phyloP scores from a whole-genome alignment of 495 filamentous ascomycete genomes.

The Aspergillus conjunctus region DNA sequence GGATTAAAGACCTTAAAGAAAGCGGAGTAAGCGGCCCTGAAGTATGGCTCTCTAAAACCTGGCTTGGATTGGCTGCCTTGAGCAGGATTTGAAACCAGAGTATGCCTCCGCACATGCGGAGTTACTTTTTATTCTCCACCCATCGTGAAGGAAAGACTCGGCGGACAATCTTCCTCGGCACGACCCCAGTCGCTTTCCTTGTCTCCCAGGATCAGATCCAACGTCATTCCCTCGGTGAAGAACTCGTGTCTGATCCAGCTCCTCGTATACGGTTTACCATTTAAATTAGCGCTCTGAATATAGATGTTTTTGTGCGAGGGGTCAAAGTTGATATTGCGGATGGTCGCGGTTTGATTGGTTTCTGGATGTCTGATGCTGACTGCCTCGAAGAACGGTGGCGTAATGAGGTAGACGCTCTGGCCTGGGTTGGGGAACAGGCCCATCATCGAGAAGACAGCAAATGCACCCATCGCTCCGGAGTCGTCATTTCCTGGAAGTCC shows the following conservation, averaged over 20 bases:
- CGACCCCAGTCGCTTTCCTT: constrained; percentile 72
- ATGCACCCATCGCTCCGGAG: constrained; percentile 61
- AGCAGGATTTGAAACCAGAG: constrained; percentile 39
- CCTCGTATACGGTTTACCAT: constrained; percentile 63
- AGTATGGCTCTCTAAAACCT: background rate
- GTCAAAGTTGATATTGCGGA: constrained; percentile 62
- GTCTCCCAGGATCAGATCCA: constrained; percentile 64
- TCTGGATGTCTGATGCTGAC: constrained; percentile 54
- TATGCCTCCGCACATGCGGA: background rate
- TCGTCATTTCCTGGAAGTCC: constrained; percentile 63
- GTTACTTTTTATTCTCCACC: background rate
- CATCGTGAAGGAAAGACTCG: constrained; percentile 24
- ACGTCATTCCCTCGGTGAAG: constrained; percentile 67
- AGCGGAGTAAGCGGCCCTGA: background rate
- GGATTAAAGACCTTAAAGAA: too few species aligned
- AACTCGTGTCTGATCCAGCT: constrained; percentile 77
- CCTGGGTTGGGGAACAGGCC: constrained; percentile 61
- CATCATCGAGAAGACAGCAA: constrained; percentile 60
- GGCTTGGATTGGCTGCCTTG: background rate
- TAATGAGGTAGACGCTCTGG: constrained; percentile 58
- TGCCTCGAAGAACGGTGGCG: constrained; percentile 56
- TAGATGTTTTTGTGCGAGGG: constrained; percentile 58
- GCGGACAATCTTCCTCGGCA: constrained; percentile 62
- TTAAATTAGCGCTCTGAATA: constrained; percentile 67
- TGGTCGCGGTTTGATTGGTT: constrained; percentile 62